A percentile compares a stretch with the other conserved stretches of the same genome.
Evolutionary conservation across 2,329 filamentous ascomycete species (phyloP).

Genomic region (Fusarium heterosporum): DNA sequence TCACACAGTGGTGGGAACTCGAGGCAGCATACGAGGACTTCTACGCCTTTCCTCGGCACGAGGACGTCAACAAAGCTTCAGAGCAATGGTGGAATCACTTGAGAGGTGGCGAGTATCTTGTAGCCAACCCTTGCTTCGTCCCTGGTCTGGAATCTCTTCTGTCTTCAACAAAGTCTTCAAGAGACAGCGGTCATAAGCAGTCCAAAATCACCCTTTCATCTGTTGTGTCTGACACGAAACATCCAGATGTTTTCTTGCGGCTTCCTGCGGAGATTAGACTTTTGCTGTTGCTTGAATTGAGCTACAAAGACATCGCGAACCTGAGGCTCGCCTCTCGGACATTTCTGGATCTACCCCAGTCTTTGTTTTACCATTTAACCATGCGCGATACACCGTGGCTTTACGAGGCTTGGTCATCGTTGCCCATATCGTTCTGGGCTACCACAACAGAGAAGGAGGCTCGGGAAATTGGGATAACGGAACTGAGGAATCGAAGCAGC

Average conservation of each 20-base stretch:
- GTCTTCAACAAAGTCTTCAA: background rate
- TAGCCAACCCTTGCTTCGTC: constrained; percentile 40
- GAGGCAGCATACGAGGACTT: constrained; percentile 2
- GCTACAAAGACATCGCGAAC: constrained; percentile 20
- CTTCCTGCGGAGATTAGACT: constrained; percentile 30
- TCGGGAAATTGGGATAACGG: no score
- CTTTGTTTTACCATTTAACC: constrained; percentile 9
- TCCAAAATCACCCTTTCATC: background rate
- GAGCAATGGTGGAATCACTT: constrained; percentile 32
- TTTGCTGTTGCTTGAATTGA: constrained; percentile 18
- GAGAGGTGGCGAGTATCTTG: constrained; percentile 30
- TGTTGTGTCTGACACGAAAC: fast-evolving
- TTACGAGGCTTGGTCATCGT: constrained; percentile 34
- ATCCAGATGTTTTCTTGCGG: constrained; percentile 5
- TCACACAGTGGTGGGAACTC: constrained; percentile 32
- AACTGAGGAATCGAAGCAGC: no score
- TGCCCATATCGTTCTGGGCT: constrained; percentile 29
- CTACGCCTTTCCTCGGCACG: constrained; percentile 13
- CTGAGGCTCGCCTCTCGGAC: constrained; percentile 22
- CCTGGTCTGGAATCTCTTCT: constrained; percentile 21
- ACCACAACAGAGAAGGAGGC: constrained; percentile 3
- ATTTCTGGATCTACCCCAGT: constrained; percentile 15
- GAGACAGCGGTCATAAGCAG: background rate
- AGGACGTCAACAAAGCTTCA: background rate
- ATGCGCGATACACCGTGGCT: constrained; percentile 31